phyloP scores from a whole-genome alignment of 1,284 basidiomycete species.

The Ganoderma boninense region DNA sequence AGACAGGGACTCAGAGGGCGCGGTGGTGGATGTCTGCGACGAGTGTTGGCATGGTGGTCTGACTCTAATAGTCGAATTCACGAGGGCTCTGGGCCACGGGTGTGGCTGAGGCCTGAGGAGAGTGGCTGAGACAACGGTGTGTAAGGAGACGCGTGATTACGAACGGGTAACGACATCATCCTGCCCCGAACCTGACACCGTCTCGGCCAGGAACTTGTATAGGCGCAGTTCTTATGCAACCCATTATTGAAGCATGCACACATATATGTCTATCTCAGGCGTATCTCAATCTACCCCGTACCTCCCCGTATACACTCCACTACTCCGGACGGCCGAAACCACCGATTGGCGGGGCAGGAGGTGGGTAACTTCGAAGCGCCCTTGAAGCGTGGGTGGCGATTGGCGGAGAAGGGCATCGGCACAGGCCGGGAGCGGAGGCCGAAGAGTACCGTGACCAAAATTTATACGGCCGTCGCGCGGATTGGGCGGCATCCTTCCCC shows the following conservation, averaged over 20 bases:
- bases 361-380: neutral
- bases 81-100: slow-evolving; percentile 1
- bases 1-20: neutral
- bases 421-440: slow-evolving; percentile 26
- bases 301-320: too few species aligned
- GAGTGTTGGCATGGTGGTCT: neutral
- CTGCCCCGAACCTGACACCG: slow-evolving; percentile 1
- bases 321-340: neutral
- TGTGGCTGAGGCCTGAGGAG: neutral
- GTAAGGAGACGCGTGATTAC: slow-evolving; percentile 31
- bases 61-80: neutral
- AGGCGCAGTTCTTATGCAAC: neutral
- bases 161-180: slow-evolving; percentile 1
- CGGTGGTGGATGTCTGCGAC: neutral
- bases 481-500: slow-evolving; percentile 18
- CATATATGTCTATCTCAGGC: neutral
- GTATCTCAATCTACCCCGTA: too few species aligned
- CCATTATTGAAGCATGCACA: neutral
- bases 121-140: slow-evolving; percentile 11
- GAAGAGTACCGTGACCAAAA: slow-evolving; percentile 28
- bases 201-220: neutral
- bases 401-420: slow-evolving; percentile 26
- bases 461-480: slow-evolving; percentile 25
- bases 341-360: neutral
- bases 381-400: neutral